Evolutionary conservation across 2,329 filamentous ascomycete species (phyloP).

Genomic region (Capronia coronata): DNA sequence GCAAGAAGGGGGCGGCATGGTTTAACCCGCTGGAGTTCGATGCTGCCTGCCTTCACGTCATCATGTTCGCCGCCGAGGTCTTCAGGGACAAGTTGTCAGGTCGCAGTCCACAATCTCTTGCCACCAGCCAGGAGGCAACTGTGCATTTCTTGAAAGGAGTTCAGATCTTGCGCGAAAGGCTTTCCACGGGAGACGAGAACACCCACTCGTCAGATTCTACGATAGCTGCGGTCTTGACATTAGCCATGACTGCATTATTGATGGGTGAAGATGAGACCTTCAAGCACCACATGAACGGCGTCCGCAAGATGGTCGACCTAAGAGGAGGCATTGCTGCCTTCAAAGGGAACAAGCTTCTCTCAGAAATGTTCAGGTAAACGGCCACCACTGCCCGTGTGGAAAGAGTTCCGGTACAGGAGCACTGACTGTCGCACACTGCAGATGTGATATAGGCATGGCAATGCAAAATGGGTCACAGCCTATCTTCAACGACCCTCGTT

Average conservation of each 20-base stretch:
- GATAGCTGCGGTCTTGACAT: constrained; percentile 31
- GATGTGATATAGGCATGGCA: constrained; percentile 31
- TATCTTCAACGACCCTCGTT: constrained; percentile 25
- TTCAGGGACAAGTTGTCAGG: constrained; percentile 31
- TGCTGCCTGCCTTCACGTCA: constrained; percentile 35
- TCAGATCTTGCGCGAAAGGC: constrained; percentile 32
- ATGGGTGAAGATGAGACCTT: constrained; percentile 31
- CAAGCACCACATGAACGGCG: constrained; percentile 35
- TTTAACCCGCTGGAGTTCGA: constrained; percentile 33
- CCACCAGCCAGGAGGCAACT: constrained; percentile 12
- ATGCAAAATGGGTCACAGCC: constrained; percentile 26
- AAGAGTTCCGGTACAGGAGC: no score
- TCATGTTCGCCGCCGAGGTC: constrained; percentile 33
- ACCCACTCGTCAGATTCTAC: constrained; percentile 32
- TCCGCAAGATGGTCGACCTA: constrained; percentile 36
- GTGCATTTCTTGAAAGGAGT: constrained; percentile 32
- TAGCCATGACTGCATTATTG: constrained; percentile 33
- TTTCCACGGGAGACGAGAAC: constrained; percentile 26
- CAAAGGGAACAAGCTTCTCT: constrained; percentile 33
- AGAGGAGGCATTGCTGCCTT: constrained; percentile 35
- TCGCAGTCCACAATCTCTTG: constrained; percentile 2
- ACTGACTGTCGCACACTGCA: constrained; percentile 15
- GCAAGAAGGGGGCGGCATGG: constrained; percentile 28
- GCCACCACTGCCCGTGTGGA: no score
- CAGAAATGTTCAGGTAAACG: constrained; percentile 36